Evolutionary conservation across 257 asterid species (phyloP).

Genomic region (Forsythia suspensa): DNA sequence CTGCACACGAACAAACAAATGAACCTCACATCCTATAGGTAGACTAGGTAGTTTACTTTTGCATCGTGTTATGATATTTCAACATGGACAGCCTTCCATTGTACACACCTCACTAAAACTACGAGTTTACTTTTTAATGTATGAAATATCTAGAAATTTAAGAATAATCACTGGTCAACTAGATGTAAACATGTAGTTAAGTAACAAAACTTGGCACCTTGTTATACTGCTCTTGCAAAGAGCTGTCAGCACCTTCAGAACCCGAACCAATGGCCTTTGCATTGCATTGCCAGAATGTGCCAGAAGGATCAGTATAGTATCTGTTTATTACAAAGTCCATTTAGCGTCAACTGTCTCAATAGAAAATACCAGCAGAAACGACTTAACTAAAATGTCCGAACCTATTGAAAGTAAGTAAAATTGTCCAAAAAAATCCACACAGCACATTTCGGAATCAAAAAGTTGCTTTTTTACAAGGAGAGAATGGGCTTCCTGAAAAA

Average conservation of each 20-base stretch:
- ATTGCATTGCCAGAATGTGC: slow-evolving; percentile 97
- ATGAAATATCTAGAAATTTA: neutral
- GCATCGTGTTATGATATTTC: neutral
- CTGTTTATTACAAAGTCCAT: slow-evolving; percentile 37
- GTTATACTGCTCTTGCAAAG: slow-evolving; percentile 92
- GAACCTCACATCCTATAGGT: neutral
- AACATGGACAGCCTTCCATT: neutral
- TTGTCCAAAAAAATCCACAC: neutral
- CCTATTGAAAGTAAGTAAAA: neutral
- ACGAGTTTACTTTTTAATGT: neutral
- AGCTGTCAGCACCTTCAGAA: slow-evolving; percentile 98
- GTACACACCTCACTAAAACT: neutral
- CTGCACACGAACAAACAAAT: slow-evolving; percentile 35
- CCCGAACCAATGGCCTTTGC: slow-evolving; percentile 97
- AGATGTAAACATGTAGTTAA: neutral
- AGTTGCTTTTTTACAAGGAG: neutral
- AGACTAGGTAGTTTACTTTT: neutral
- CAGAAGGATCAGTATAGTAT: slow-evolving; percentile 93
- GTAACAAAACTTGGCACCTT: slow-evolving; percentile 40
- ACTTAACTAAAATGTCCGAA: neutral
- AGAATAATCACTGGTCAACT: neutral
- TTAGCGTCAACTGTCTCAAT: slow-evolving; percentile 9
- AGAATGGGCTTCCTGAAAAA: neutral
- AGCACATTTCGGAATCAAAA: neutral
- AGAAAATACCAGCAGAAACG: neutral